Conservation (phyloP, 2,329 filamentous ascomycete species). For the Colletotrichum orbiculare region DNA sequence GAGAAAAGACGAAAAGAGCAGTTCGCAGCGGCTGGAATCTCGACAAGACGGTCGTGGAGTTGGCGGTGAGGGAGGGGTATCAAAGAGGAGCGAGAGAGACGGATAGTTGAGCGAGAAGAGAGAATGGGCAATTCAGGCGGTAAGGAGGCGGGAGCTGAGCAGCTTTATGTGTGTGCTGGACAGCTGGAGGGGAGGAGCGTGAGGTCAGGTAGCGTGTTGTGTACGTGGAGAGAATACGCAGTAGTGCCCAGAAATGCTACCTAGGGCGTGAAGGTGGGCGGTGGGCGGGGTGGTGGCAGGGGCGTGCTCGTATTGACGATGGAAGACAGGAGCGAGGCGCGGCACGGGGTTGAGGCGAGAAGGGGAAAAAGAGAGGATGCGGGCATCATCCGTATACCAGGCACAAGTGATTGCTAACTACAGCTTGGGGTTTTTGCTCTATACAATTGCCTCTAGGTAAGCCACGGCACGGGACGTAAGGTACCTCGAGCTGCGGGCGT, state of each 20-base stretch:
- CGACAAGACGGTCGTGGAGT: slow-evolving; percentile 2
- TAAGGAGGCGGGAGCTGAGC: slow-evolving; percentile 38
- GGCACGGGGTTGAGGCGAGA: slow-evolving; percentile 24
- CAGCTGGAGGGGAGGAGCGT: slow-evolving; percentile 22
- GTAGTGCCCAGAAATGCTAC: slow-evolving; percentile 21
- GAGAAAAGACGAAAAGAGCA: slow-evolving; percentile 32
- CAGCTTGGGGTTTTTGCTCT: no score
- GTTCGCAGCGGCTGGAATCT: slow-evolving; percentile 20
- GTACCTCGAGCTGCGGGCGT: background rate
- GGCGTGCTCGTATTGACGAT: slow-evolving; percentile 34
- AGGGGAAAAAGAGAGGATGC: background rate
- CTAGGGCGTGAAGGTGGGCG: slow-evolving; percentile 30
- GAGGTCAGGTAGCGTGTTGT: slow-evolving; percentile 30
- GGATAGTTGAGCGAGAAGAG: slow-evolving; percentile 34
- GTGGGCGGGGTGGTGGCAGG: slow-evolving; percentile 35
- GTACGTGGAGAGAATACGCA: slow-evolving; percentile 36
- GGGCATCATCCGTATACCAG: background rate
- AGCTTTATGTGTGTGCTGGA: slow-evolving; percentile 39
- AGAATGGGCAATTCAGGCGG: slow-evolving; percentile 26
- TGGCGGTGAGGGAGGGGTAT: slow-evolving; percentile 31
- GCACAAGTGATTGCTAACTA: no score
- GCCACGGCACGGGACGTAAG: slow-evolving; percentile 11
- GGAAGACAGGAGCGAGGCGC: slow-evolving; percentile 24
- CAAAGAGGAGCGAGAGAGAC: slow-evolving; percentile 35
- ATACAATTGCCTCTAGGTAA: no score